Base-by-base conservation (phyloP, 2,329 filamentous ascomycete genomes). In the Arachnomyces sp. region DNA sequence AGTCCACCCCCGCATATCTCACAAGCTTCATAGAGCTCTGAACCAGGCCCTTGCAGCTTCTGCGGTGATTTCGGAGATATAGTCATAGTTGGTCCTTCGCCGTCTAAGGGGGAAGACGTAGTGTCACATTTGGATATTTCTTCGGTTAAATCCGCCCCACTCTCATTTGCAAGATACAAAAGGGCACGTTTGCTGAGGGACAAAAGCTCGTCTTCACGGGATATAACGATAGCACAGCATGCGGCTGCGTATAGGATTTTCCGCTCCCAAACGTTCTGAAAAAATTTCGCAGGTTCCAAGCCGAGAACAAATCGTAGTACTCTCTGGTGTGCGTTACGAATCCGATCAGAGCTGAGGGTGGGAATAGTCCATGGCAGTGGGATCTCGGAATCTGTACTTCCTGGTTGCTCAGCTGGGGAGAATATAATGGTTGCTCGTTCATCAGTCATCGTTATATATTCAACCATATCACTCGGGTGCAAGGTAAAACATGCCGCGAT, bases 391-490 rank as follows among this genome's bases (percentile, higher is more conserved):
- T 46, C 34, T 33, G 32, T 13, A 17, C 32, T 18, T 33, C 28
- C 4, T 55, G 42, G 40, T 48, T 21, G 8, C 45, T 43, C 14
- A 52, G 49, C 3, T 5, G 48, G 46, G 1, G 52, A 52, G 41
- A 69, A 66, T 1, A 64, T 42, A 7, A 75, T 47, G 0, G 53
- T 62, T 1, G 60, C 55, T n/a, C 57, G 55, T 39, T 74, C 67
- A 17, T 71, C 65, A 3, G 67, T 63, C 6, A 63, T 55, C 5
- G 71, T 71, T 1, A 66, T 65, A 50, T 79, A 79, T 44, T 79
- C 73, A 11, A 78, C 60, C 60, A 74, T 71, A 51, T 78, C 71
- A 3, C 67, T 72, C 0, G 76, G 75, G 51, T 80, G 74, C 18
- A 74, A 49, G 2, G 70, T 73, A 34, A 71, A 61, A 40, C 69